phyloP scores from a whole-genome alignment of 2,329 filamentous ascomycete species.

The Clarireedia monteithiana region DNA sequence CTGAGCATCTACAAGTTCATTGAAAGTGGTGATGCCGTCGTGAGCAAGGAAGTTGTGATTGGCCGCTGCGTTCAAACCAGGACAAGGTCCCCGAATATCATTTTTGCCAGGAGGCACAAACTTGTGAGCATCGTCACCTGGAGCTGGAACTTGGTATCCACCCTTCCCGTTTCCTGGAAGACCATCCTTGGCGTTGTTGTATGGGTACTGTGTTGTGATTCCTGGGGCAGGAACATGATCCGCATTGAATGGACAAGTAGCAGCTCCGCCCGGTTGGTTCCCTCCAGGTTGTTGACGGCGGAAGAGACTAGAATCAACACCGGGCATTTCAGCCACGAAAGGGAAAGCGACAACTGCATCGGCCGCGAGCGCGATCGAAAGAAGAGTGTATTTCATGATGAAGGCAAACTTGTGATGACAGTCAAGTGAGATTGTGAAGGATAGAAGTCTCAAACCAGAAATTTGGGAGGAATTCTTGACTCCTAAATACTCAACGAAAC shows the following conservation, averaged over 20 bases:
- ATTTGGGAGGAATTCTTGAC: too few relatives aligned
- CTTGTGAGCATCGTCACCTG: conserved; percentile 23
- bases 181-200: not conserved
- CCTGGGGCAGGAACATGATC: not conserved
- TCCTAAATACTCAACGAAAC: too few relatives aligned
- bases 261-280: not conserved
- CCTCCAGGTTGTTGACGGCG: conserved; percentile 7
- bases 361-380: conserved; percentile 1
- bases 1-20: conserved; percentile 23
- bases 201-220: not conserved
- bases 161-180: conserved; percentile 34
- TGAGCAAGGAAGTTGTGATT: conserved; percentile 34
- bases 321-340: conserved; percentile 31
- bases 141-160: conserved; percentile 37
- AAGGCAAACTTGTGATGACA: not conserved
- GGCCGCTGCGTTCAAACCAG: conserved; percentile 35
- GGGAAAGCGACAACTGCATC: conserved; percentile 29
- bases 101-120: conserved; percentile 11
- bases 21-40: conserved; percentile 28
- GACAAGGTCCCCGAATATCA: conserved; percentile 24
- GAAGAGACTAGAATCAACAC: conserved; percentile 31
- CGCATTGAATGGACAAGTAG: not conserved
- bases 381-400: not conserved
- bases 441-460: not conserved
- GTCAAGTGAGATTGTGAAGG: not conserved